A percentile compares a stretch with the other conserved stretches of the same genome.
These are phyloP conservation scores for Sporothrix brasiliensis DNA, from an alignment of 2,329 filamentous ascomycete genomes.

Conservation along the genomic window DNA sequence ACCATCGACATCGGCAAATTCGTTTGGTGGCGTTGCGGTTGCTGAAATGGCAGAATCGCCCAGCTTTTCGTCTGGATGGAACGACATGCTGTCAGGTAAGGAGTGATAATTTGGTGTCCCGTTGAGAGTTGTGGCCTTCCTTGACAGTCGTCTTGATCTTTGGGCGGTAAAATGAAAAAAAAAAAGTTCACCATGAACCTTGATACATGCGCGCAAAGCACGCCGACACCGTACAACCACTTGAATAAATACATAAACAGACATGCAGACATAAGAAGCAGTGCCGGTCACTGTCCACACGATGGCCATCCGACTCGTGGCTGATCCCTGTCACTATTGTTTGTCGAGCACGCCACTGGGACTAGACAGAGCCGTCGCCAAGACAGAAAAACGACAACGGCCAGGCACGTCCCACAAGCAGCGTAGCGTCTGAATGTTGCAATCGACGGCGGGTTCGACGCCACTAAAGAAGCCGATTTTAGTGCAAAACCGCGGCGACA, in stretches of 20 bases:
- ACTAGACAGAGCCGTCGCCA: background rate
- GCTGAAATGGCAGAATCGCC: background rate
- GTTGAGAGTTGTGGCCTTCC: too few species aligned
- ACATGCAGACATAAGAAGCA: background rate
- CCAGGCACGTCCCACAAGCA: background rate
- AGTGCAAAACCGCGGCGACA: too few species aligned
- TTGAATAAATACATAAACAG: background rate
- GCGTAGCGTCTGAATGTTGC: conserved; percentile 3
- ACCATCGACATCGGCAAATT: background rate
- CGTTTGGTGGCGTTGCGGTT: background rate
- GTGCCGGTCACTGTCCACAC: too few species aligned
- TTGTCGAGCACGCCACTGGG: background rate
- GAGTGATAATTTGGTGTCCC: too few species aligned
- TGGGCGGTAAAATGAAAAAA: too few species aligned
- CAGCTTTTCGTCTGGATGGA: conserved; percentile 12
- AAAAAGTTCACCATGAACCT: background rate
- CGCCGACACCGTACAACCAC: background rate
- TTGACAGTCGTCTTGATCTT: too few species aligned
- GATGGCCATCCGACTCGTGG: too few species aligned
- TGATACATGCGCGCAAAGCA: background rate
- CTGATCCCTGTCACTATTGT: background rate
- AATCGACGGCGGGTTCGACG: background rate
- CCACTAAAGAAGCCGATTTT: conserved; percentile 6
- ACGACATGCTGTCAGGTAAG: background rate
- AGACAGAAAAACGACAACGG: background rate